Evolutionary conservation across 2,329 filamentous ascomycete species (phyloP).

Genomic region (Apiospora koreana): DNA sequence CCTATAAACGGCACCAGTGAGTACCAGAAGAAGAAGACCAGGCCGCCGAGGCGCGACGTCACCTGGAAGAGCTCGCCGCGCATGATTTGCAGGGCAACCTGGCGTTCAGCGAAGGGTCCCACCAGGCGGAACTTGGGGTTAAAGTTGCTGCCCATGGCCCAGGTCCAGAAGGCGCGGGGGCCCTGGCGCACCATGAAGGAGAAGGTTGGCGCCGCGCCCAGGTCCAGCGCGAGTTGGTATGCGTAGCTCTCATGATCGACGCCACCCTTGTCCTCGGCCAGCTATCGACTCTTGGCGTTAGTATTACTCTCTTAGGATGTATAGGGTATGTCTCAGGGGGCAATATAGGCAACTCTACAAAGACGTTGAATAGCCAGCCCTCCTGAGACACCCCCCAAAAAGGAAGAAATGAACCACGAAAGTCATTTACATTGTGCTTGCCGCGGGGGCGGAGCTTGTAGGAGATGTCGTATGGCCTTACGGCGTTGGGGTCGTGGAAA

Average conservation of each 20-base stretch:
- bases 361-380: too few species aligned
- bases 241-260: conserved; percentile 52
- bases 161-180: conserved; percentile 40
- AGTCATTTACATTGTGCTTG: conserved; percentile 36
- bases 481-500: conserved; percentile 21
- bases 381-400: too few species aligned
- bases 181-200: conserved; percentile 35
- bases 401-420: too few species aligned
- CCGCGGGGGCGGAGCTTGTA: conserved; percentile 39
- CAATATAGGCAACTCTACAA: too few species aligned
- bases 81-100: conserved; percentile 38
- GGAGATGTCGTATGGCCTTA: conserved; percentile 39
- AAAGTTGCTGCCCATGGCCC: conserved; percentile 51
- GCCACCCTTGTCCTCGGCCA: conserved; percentile 38
- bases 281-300: too few species aligned
- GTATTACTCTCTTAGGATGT: too few species aligned
- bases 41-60: conserved; percentile 1
- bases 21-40: conserved; percentile 10
- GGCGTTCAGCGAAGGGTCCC: conserved; percentile 43
- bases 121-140: conserved; percentile 50
- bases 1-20: not conserved
- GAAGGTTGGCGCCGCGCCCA: conserved; percentile 46
- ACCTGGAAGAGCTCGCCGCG: conserved; percentile 37
- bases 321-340: too few species aligned
- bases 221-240: conserved; percentile 50